Percentiles rank a stretch among this genome's conserved stretches.
Evolutionary conservation across 2,329 filamentous ascomycete genomes (phyloP).

Genomic region (Pseudogymnoascus sp.): DNA sequence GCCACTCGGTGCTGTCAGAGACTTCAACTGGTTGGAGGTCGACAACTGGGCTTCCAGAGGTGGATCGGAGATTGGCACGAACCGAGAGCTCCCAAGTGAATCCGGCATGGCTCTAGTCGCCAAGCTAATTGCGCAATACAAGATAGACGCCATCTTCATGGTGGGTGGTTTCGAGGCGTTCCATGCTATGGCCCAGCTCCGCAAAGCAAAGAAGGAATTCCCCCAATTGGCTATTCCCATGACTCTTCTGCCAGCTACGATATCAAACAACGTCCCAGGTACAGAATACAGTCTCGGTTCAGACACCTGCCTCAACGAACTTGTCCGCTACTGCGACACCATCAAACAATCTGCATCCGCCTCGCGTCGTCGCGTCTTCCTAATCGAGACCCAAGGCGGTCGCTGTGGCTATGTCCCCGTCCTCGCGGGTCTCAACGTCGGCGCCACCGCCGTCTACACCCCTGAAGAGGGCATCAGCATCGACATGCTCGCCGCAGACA

Average conservation of each 20-base stretch:
- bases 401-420: slow-evolving; percentile 90
- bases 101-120: slow-evolving; percentile 76
- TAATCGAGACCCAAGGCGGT: slow-evolving; percentile 95
- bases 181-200: slow-evolving; percentile 80
- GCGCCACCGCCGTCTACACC: slow-evolving; percentile 88
- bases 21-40: slow-evolving; percentile 86
- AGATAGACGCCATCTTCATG: slow-evolving; percentile 84
- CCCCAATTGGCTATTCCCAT: slow-evolving; percentile 88
- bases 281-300: slow-evolving; percentile 96
- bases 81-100: slow-evolving; percentile 82
- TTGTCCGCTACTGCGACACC: slow-evolving; percentile 92
- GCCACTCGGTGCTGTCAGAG: slow-evolving; percentile 72
- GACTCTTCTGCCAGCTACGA: slow-evolving; percentile 85
- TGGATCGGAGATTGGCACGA: slow-evolving; percentile 95
- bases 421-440: slow-evolving; percentile 81
- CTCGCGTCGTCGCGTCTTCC: slow-evolving; percentile 86
- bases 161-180: slow-evolving; percentile 96
- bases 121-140: slow-evolving; percentile 72
- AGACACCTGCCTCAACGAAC: slow-evolving; percentile 91
- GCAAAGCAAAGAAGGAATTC: slow-evolving; percentile 68
- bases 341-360: slow-evolving; percentile 96
- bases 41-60: slow-evolving; percentile 94
- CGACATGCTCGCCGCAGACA: slow-evolving; percentile 85
- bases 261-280: slow-evolving; percentile 96
- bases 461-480: slow-evolving; percentile 93